Evolutionary conservation across 1,284 basidiomycete species (phyloP).

Genomic region (Singerocomus inundabilis): DNA sequence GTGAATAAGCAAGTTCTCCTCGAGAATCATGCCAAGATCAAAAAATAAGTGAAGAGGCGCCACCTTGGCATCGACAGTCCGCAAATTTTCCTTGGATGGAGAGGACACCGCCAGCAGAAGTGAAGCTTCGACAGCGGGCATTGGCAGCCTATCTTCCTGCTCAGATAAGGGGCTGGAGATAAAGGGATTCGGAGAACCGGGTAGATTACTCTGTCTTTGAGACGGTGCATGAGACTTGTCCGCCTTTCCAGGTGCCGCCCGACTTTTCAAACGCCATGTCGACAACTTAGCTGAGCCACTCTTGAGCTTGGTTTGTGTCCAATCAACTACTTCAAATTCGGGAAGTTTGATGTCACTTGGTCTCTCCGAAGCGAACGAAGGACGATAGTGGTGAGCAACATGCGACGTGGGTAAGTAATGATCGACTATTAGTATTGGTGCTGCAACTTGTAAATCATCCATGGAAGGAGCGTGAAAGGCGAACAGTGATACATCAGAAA

Average conservation of each 20-base stretch:
- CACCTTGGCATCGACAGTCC: constrained; percentile 40
- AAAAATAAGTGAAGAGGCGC: constrained; percentile 71
- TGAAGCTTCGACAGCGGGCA: constrained; percentile 20
- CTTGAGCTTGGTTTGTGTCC: constrained; percentile 49
- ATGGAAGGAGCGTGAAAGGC: constrained; percentile 36
- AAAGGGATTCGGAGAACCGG: constrained; percentile 27
- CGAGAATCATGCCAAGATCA: constrained; percentile 56
- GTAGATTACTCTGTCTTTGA: constrained; percentile 15
- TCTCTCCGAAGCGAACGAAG: constrained; percentile 29
- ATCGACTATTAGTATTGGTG: constrained; percentile 67
- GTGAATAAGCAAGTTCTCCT: constrained; percentile 32
- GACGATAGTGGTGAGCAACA: constrained; percentile 40
- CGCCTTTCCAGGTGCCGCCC: constrained; percentile 10
- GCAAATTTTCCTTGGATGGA: constrained; percentile 1
- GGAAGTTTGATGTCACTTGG: constrained; percentile 41
- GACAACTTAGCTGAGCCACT: constrained; percentile 53
- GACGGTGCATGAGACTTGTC: constrained; percentile 20
- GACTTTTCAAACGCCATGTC: constrained; percentile 53
- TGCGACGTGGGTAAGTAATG: constrained; percentile 54
- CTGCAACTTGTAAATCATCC: constrained; percentile 37
- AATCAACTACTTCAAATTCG: constrained; percentile 57
- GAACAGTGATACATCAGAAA: constrained; percentile 56
- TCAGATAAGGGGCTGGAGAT: constrained; percentile 20
- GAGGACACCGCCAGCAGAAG: constrained; percentile 2
- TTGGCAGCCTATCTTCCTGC: constrained; percentile 12